Evolutionary conservation across 2,329 filamentous ascomycete genomes (phyloP).

Genomic region (Paecilomyces dactylethromorphus): DNA sequence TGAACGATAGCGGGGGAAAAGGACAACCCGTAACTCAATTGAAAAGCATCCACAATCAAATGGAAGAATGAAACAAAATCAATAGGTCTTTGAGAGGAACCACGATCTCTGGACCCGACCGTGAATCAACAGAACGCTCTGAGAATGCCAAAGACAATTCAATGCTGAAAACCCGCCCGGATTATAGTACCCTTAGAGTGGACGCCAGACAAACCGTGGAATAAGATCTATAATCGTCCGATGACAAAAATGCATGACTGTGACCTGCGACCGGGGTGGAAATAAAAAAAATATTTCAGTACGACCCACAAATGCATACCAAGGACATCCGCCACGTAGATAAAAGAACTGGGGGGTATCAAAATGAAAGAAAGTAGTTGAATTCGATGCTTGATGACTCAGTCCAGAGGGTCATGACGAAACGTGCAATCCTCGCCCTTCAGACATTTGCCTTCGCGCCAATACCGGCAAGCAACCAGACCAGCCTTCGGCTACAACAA

Average conservation of each 20-base stretch:
- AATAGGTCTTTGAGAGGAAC: not conserved
- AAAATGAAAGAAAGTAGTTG: conserved; percentile 4
- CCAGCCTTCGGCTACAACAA: conserved; percentile 34
- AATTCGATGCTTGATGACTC: not conserved
- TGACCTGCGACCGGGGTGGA: not conserved
- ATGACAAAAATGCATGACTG: conserved; percentile 1
- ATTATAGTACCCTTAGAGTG: not conserved
- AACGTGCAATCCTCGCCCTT: conserved; percentile 49
- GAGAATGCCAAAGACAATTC: not conserved
- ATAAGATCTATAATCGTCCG: not conserved
- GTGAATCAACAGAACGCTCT: not conserved
- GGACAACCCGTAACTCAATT: not conserved
- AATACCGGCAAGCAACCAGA: conserved; percentile 46
- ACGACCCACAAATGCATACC: not conserved
- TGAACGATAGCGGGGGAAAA: not conserved
- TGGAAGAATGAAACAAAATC: not conserved
- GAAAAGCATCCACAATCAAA: not conserved
- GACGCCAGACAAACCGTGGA: not conserved
- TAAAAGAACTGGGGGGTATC: conserved; percentile 3
- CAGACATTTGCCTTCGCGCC: conserved; percentile 47
- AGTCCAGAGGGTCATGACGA: conserved; percentile 34
- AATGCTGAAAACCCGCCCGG: not conserved
- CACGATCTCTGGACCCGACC: not conserved
- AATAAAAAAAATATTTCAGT: not conserved
- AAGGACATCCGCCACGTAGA: not conserved